Evolutionary conservation across 2,329 filamentous ascomycete species (phyloP), one percentile per base, ranked within the genome.

Genomic region (Daldinia eschscholtzii): DNA sequence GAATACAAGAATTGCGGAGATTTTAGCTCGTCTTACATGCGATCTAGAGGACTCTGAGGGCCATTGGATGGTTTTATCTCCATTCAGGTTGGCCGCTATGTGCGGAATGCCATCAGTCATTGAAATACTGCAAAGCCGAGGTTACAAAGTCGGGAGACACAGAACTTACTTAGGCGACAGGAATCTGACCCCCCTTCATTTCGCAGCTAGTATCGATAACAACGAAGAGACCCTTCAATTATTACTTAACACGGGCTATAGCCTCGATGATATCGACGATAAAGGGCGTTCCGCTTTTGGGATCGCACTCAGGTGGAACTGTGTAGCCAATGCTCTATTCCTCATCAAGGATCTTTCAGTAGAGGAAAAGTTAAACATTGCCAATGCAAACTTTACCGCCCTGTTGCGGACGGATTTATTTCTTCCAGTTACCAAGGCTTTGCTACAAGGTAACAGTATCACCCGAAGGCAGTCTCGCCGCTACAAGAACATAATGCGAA

Each of bases 141-240:
- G 46, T 9, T 52, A 33, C 4, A 18, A 52, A 52, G 46, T 52
- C 3, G 46, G 7, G 13, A 10, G 3, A 26, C 23, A 23, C 12
- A 26, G 12, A 9, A 1, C 10, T 39, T 28, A 44, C 18, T 15
- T 48, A 48, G 4, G 20, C 13, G 23, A 9, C 23, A 28, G 1
- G 15, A 10, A 30, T 18, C 3, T 18, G 13, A 33, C 26, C 6
- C 26, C 46, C 46, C 6, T 30, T 5, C 46, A 52, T n/a, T 52
- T 52, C 26, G 46, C 46, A 33, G 46, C 26, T 7, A 6, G 13
- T 33, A 30, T 0, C 26, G 46, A 52, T 1, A n/a, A n/a, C n/a
- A 52, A 52, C 26, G 46, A 52, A 30, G 46, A 52, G 46, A 33
- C 28, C 6, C 46, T 52, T 33, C 6, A 18, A 28, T 52, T 52